A percentile compares a stretch with the other conserved stretches of the same genome.
These are phyloP conservation scores for Butyriboletus appendiculatus DNA, from an alignment of 1,284 basidiomycete species.

Conservation along the genomic window DNA sequence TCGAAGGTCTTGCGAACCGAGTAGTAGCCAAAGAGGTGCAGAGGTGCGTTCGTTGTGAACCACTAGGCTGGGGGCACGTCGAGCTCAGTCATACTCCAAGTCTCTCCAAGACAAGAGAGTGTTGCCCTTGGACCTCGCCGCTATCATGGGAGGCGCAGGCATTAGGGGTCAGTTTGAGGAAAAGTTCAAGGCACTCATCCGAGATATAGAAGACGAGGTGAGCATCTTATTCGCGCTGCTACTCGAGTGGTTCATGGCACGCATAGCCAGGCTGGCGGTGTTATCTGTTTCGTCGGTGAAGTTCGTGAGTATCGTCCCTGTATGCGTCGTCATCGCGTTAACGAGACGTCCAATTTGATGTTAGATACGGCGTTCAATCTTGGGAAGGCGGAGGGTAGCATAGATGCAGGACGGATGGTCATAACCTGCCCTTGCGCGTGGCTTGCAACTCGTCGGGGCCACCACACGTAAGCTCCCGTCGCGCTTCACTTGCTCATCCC, in stretches of 20 bases:
- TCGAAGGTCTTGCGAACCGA: constrained; percentile 88
- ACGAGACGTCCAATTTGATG: neutral
- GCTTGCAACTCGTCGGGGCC: constrained; percentile 85
- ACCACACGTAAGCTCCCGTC: constrained; percentile 66
- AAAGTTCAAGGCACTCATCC: constrained; percentile 85
- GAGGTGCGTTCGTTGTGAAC: constrained; percentile 54
- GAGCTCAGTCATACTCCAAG: constrained; percentile 37
- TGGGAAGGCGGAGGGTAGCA: constrained; percentile 89
- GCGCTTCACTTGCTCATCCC: neutral
- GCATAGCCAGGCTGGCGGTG: constrained; percentile 53
- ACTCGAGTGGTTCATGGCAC: constrained; percentile 3
- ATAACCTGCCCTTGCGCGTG: constrained; percentile 86
- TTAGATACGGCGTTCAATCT: constrained; percentile 80
- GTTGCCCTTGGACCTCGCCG: constrained; percentile 78
- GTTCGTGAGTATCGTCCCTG: constrained; percentile 60
- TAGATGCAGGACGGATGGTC: constrained; percentile 92
- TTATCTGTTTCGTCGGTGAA: constrained; percentile 92
- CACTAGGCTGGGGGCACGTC: neutral
- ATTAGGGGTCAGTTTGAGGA: constrained; percentile 92
- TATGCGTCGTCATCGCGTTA: constrained; percentile 6
- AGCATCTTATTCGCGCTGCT: constrained; percentile 17
- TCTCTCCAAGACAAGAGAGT: constrained; percentile 83
- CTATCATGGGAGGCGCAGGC: constrained; percentile 84
- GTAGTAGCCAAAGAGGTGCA: constrained; percentile 90
- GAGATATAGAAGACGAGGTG: constrained; percentile 85